A percentile compares a stretch with the other conserved stretches of the same genome.
These are phyloP conservation scores for Naematelia aurantialba DNA, from an alignment of 768 basidiomycete species.

Conservation along the genomic window DNA sequence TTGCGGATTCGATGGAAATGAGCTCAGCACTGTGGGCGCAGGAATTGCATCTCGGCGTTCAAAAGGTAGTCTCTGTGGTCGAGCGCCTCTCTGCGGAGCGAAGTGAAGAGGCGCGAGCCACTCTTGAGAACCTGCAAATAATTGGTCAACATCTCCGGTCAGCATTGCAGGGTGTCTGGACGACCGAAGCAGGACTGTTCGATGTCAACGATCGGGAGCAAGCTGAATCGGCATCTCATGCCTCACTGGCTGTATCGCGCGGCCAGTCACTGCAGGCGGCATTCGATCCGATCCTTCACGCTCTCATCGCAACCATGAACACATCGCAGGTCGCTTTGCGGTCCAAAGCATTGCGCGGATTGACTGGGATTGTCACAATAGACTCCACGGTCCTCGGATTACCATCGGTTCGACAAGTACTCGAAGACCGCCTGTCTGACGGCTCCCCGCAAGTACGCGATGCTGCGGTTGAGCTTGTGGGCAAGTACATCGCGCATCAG, in stretches of 20 bases:
- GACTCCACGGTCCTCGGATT: constrained; percentile 76
- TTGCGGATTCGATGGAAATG: constrained; percentile 67
- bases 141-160: constrained; percentile 56
- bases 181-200: constrained; percentile 68
- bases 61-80: constrained; percentile 58
- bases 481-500: constrained; percentile 90
- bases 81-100: constrained; percentile 51
- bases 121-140: constrained; percentile 18
- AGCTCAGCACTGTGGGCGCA: constrained; percentile 74
- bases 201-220: constrained; percentile 52
- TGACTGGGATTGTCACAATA: constrained; percentile 83
- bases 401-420: constrained; percentile 65
- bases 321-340: constrained; percentile 85
- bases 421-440: constrained; percentile 86
- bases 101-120: constrained; percentile 28
- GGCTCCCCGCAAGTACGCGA: constrained; percentile 92
- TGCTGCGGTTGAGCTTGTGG: constrained; percentile 92
- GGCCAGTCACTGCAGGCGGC: constrained; percentile 61
- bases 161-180: constrained; percentile 71
- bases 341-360: constrained; percentile 84
- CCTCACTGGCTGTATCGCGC: constrained; percentile 23
- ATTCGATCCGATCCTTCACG: constrained; percentile 76
- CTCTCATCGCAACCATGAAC: constrained; percentile 74
- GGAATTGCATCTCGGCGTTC: constrained; percentile 70
- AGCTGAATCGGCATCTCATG: constrained; percentile 15